A percentile compares a stretch with the other conserved stretches of the same genome.
phyloP scores from a whole-genome alignment of 768 basidiomycete genomes.

The Sarcodon sp. region DNA sequence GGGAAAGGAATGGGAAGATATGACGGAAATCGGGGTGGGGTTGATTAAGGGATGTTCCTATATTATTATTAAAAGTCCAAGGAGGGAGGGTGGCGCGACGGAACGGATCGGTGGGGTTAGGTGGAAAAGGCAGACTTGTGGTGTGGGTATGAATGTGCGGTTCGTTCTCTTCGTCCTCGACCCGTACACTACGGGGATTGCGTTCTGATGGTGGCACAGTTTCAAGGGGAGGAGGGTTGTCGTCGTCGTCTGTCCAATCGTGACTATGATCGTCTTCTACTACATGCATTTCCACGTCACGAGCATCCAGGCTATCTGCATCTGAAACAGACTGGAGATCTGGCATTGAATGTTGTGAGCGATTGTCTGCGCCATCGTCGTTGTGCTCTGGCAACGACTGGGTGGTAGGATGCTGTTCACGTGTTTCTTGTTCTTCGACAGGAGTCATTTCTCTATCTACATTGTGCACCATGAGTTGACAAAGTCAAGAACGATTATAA shows the following conservation, averaged over 20 bases:
- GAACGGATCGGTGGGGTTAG: neutral
- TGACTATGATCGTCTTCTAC: neutral
- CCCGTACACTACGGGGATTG: neutral
- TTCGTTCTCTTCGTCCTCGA: neutral
- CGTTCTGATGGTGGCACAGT: neutral
- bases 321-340: neutral
- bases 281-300: neutral
- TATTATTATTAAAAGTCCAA: neutral
- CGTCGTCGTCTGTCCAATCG: neutral
- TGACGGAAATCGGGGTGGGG: neutral
- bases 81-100: neutral
- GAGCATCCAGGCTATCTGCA: neutral
- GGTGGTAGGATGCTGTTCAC: neutral
- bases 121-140: neutral
- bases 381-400: neutral
- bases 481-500: no score
- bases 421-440: neutral
- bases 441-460: neutral
- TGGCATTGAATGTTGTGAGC: neutral
- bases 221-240: neutral
- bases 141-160: neutral
- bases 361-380: neutral
- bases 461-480: no score
- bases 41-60: neutral
- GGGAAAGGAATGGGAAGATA: neutral